A percentile compares a stretch with the other conserved stretches of the same genome.
These are phyloP conservation scores for Lobosporangium transversale DNA, from an alignment of 192 early-diverging fungal genomes.

Conservation along the genomic window DNA sequence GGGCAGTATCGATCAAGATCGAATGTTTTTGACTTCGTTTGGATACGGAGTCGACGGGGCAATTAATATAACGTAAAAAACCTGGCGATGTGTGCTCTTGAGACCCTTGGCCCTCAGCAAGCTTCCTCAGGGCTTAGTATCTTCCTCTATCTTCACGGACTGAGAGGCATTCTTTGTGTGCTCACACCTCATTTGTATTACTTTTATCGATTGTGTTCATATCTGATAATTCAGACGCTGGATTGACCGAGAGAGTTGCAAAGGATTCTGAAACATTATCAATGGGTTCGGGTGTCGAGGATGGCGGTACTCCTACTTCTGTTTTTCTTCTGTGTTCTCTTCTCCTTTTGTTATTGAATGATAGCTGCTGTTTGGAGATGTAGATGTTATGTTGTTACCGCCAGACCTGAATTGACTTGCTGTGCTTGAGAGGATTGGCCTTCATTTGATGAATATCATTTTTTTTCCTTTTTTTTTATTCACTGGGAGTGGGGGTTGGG, in stretches of 20 bases:
- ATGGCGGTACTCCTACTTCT: too few relatives aligned
- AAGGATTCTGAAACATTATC: too few relatives aligned
- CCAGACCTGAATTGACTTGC: not conserved
- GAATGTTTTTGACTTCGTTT: conserved; percentile 39
- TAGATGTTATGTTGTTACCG: not conserved
- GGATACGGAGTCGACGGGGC: conserved; percentile 35
- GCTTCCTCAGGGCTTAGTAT: conserved; percentile 29
- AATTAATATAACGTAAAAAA: conserved; percentile 36
- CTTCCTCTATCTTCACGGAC: conserved; percentile 14
- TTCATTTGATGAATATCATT: too few relatives aligned
- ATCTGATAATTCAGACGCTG: too few relatives aligned
- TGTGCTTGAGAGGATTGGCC: not conserved
- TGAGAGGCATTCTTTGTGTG: too few relatives aligned
- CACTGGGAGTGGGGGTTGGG: too few relatives aligned
- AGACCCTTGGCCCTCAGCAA: conserved; percentile 20
- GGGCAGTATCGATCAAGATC: conserved; percentile 46
- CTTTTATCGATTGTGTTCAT: too few relatives aligned
- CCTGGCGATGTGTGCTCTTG: conserved; percentile 49
- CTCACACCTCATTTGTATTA: too few relatives aligned
- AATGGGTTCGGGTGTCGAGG: too few relatives aligned
- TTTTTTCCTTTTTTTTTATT: too few relatives aligned
- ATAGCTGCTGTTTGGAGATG: not conserved
- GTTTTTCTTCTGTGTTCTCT: not conserved
- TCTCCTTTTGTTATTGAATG: not conserved
- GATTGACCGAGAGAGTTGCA: too few relatives aligned